Evolutionary conservation across 441 rosid species (phyloP), one percentile per base, ranked within the genome.

Genomic region (Raphanus hybrid): DNA sequence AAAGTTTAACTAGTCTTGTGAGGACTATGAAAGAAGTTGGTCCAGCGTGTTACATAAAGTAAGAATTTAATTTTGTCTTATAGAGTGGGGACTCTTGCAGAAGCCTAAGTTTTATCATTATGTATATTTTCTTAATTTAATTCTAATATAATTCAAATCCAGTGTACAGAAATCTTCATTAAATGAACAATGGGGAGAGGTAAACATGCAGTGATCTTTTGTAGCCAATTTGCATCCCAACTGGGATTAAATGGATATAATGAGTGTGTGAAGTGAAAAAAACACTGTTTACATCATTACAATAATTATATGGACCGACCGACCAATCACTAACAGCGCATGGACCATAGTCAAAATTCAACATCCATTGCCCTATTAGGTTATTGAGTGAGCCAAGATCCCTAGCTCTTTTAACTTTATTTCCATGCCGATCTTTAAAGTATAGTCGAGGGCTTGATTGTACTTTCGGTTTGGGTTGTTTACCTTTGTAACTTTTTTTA

Each of bases 311-410:
- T 58, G 57, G 73, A 64, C 59, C 73, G 73, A 79, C 82, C 79
- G 79, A 79, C 79, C 82, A 75, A 65, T 57, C 82, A 79, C 79
- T 75, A 79, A 79, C 32, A 1, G 54, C 55, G 73, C 76, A 64
- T 75, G 82, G 82, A 79, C 79, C 52, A 55, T 79, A 69, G 78
- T 79, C 75, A 69, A 79, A 69, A 41, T 78, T 73, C 71, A 78
- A 54, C 82, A 79, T 69, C 72, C 72, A 74, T 79, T 74, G 70
- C 75, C 71, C 78, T 74, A 79, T 50, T 61, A 67, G 10, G 71
- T 73, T 27, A 60, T 27, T 8, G 73, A 78, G 78, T 68, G 57
- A 74, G 67, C 71, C 61, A 69, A 79, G 41, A 57, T 57, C 71
- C 67, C 15, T 79, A 74, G 75, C 71, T 69, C 65, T 79, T 70